Evolutionary conservation across 257 asterid genomes (phyloP).

Genomic region (Gentiana straminea): DNA sequence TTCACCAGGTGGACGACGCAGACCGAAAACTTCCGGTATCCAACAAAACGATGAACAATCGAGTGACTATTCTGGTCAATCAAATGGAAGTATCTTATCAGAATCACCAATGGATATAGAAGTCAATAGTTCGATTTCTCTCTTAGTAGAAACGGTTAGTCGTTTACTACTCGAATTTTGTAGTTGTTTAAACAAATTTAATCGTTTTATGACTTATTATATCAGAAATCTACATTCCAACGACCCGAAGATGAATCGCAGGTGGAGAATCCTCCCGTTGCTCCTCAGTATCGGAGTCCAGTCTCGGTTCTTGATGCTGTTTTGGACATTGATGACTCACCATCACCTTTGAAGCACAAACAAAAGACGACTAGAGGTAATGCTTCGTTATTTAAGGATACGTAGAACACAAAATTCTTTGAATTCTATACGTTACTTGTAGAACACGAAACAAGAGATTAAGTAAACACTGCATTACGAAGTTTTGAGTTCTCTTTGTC

Average conservation of each 20-base stretch:
- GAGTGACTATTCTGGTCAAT: constrained; percentile 37
- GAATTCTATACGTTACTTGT: too few species aligned
- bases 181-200: neutral
- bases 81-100: constrained; percentile 16
- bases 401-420: too few species aligned
- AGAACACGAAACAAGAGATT: too few species aligned
- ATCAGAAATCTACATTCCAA: constrained; percentile 40
- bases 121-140: constrained; percentile 19
- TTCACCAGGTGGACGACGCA: constrained; percentile 72
- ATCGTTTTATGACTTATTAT: constrained; percentile 10
- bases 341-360: constrained; percentile 49
- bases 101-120: constrained; percentile 29
- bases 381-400: neutral
- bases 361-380: constrained; percentile 52
- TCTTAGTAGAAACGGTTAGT: constrained; percentile 36
- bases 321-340: constrained; percentile 35
- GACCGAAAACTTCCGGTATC: constrained; percentile 31
- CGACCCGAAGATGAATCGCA: constrained; percentile 38
- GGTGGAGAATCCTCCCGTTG: constrained; percentile 30
- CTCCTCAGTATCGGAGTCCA: constrained; percentile 73
- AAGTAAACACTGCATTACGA: too few species aligned
- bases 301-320: constrained; percentile 73
- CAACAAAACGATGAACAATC: constrained; percentile 34
- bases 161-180: constrained; percentile 5
- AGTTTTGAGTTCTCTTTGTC: too few species aligned